Base-by-base conservation (phyloP, 768 basidiomycete species). In the Pleurotus tuber-regium region DNA sequence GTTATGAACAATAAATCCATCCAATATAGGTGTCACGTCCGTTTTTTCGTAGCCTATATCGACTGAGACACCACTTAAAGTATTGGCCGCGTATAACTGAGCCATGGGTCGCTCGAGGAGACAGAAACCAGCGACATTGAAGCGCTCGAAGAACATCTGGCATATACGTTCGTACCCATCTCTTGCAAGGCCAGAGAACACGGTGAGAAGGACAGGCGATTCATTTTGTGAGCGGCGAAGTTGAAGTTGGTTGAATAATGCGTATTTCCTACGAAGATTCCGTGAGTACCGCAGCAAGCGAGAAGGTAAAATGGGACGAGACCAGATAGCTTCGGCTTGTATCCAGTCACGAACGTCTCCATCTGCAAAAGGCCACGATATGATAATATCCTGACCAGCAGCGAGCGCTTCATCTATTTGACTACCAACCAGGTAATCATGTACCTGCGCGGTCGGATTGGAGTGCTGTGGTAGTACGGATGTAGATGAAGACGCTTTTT, bases 281-380 rank as follows among this genome's bases (percentile, higher is more conserved):
- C 39, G 43, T 40, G 54, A 26, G 42, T 40, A n/a, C 25, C 29
- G 2, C 12, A n/a, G n/a, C n/a, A n/a, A 23, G 39, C 16, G 30
- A 21, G 18, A 7, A 18, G 11, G 23, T 11, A 48, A 9, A 19
- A 46, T 30, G 25, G n/a, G 25, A 42, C 29, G 43, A 43, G 63
- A 93, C 93, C 92, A 92, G 46, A 97, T 73, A 0, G 92, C 94
- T 65, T 96, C 93, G 14, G 90, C 88, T 57, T 92, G 91, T 16
- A 73, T 77, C 84, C 86, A 96, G 62, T 95, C 87, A 12, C 70
- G 74, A 52, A 95, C 72, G 58, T 82, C 78, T 2, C 82, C 86
- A 23, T 87, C 79, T 39, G 80, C 78, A 60, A 95, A 89, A 2
- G 94, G 93, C 88, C 89, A 92, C 25, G 82, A 91, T 8, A 92